Evolutionary conservation across 1,284 basidiomycete genomes (phyloP), one percentile per base, ranked within the genome.

Genomic region (Moesziomyces sp.): DNA sequence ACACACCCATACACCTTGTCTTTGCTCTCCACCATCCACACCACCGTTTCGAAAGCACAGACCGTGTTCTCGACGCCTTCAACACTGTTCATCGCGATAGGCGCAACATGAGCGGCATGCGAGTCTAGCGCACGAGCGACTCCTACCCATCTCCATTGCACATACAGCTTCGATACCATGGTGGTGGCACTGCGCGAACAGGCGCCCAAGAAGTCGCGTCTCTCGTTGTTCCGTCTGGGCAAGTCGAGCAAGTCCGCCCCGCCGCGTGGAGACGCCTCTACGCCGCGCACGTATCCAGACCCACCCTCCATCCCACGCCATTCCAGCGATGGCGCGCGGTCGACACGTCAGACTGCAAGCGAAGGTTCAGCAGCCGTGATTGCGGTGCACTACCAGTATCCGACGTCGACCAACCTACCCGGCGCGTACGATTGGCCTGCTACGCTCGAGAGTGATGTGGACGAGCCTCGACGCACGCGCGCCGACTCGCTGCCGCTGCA

Each of bases 221-320:
- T 73, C 19, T 68, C 64, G 11, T 64, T 73, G 52, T 73, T 73
- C 21, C 70, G 70, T n/a, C 46, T 73, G 16, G 57, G 35, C 43
- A 73, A 73, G 52, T 38, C 56, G 19, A 35, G 34, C 5, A 57
- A 58, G 40, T 14, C 48, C 3, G 13, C 49, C 3, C 19, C 48
- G 10, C 3, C 40, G 7, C 30, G 30, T 2, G 6, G 3, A 34
- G 38, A 46, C 45, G 21, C 21, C 21, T 19, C 45, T 16, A 24
- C 45, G 45, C 21, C 21, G 21, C 45, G 45, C 23, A 28, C 45
- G 23, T 24, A 28, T 16, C 16, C 18, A 6, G 38, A 26, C 11
- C 5, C 23, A 5, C 18, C 14, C 5, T 18, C 16, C 5, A 4
- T 34, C 13, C 30, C 30, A 34, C 30, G 30, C 30, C 5, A 11